Evolutionary conservation across 225 moss, liverwort and hornwort species (phyloP), one percentile per base, ranked within the genome.

Genomic region (Marchantia polymorpha): DNA sequence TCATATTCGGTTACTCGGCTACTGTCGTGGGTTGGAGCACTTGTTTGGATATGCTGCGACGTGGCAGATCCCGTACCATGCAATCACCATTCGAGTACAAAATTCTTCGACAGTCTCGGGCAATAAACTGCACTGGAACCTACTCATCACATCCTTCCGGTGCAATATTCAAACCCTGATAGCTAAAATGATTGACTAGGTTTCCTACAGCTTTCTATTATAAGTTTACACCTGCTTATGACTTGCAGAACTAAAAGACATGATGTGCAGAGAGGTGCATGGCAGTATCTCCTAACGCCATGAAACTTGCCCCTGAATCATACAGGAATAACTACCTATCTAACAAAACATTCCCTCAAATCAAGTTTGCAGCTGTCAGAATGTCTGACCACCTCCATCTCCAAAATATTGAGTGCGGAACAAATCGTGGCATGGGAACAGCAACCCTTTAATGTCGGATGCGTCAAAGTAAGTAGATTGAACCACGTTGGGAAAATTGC

Each of bases 401-500:
- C 47, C 47, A 46, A 17, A 27, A 69, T 69, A 46, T 0, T 26
- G 46, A 47, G 39, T 7, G 52, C 6, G 73, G 53, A 29, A 54
- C 15, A 52, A 73, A 15, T 25, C 14, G 73, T 52, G 70, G 26
- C 53, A 73, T 55, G 27, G 27, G 73, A 15, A 73, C 25, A 6
- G 53, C 25, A 26, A 29, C 11, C 13, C 53, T n/a, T 6, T 2
- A 12, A 5, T n/a, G 26, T 54, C 51, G 20, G 72, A 25, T 26
- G 52, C 25, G 52, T 52, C 72, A 54, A 54, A 11, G 54, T n/a
- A 73, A 53, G 27, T 53, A 2, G 1, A 12, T 50, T 15, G 2
- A 73, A 73, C 7, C 54, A 73, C 54, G 54, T 73, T 52, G 8
- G 26, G 54, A 73, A 73, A 73, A 73, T 52, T 69, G 73, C 22